Evolutionary conservation across 164 flowering plant species (phyloP), one percentile per base, ranked within the genome.

Genomic region (Macadamia tetraphylla): DNA sequence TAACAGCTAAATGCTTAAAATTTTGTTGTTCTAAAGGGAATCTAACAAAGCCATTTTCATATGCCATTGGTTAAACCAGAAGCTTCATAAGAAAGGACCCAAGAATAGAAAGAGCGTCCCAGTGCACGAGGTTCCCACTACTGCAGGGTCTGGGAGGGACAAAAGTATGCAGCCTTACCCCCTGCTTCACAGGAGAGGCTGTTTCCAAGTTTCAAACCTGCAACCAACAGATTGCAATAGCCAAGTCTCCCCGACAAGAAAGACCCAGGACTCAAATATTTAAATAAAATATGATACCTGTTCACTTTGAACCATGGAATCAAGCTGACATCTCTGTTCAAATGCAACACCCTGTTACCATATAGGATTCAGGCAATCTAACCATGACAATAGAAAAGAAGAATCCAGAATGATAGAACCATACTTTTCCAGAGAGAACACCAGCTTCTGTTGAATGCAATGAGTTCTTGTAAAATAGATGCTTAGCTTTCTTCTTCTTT

Each of bases 401-500:
- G 31, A 53, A 29, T 7, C 62, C 30, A 55, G 32, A 56, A 29
- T 35, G 40, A 35, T 35, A 59, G 7, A 53, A 55, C 46, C 73
- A 60, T 74, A 74, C 75, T 73, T 73, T 68, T 46, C 75, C 74
- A 53, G 59, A 62, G 23, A 51, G 43, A 66, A 62, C 49, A 69
- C 58, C 71, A 62, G 72, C 68, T 9, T 77, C 75, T 13, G 74
- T 60, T 55, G 74, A 71, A 65, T 65, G 69, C 64, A 70, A 56
- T 49, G 69, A 66, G 58, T 56, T 74, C 63, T 70, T 67, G 73
- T 51, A 58, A 70, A 88, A 90, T 84, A 80, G 75, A 82, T 85
- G 81, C 82, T 86, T 94, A 57, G 85, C 65, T 83, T 88, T 91
- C 85, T 91, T 94, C 87, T 86, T 90, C 88, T 91, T 92, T 75